Evolutionary conservation across 306 rosid genomes (phyloP), one percentile per base, ranked within the genome.

Genomic region (Cicer arietinum): DNA sequence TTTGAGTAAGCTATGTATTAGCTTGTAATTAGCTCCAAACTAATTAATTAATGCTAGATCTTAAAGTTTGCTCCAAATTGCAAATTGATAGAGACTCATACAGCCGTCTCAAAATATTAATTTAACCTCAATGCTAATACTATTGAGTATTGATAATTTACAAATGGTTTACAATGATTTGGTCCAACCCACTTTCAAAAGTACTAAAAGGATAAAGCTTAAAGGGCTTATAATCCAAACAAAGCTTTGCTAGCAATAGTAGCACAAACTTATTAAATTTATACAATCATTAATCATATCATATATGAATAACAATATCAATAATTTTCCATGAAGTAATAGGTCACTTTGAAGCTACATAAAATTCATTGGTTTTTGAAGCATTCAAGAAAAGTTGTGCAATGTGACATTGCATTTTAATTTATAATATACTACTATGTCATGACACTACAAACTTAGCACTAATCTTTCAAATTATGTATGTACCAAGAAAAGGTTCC

Each of bases 141-240:
- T 9, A 67, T 14, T 14, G 13, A 47, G 25, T 6, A 67, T 53
- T 65, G 58, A 82, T 67, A 53, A 80, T 77, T 47, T 66, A 63
- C 13, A 20, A 66, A 71, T 75, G 65, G 74, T 46, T 78, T 48
- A 17, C 80, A 78, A 73, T 78, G 90, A 84, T 90, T 80, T 85
- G 80, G 77, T 84, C 87, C 77, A 78, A 86, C 47, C 80, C 84
- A 73, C 87, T 88, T 85, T 84, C 88, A 82, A 75, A 83, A 79
- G 39, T 80, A 82, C 77, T 73, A 39, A 77, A 71, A 62, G 45
- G 72, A 80, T 50, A 78, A 84, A 57, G 74, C 67, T 59, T 41
- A 25, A 74, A 71, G 82, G 45, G 63, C 48, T 67, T 72, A 71
- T 69, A 52, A 68, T 39, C 68, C 79, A 76, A 84, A 56, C 80